Evolutionary conservation across 2,329 filamentous ascomycete species (phyloP).

Genomic region (Colletotrichum falcatum): DNA sequence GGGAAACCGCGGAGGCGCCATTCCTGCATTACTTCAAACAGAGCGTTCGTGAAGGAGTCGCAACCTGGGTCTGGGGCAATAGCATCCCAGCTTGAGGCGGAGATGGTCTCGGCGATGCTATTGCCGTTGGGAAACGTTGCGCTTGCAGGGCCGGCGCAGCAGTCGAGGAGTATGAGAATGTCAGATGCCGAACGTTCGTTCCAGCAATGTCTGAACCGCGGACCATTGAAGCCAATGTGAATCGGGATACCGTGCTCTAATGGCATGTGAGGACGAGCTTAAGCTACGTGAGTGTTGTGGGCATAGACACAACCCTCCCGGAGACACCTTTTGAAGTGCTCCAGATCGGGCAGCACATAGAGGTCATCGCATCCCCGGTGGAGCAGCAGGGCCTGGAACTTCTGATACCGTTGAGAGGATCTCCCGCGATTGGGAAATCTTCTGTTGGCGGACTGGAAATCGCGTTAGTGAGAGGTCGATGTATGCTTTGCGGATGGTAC

Average conservation of each 20-base stretch:
- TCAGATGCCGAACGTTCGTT: slow-evolving; percentile 69
- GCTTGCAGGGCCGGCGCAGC: slow-evolving; percentile 70
- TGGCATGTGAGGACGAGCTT: slow-evolving; percentile 3
- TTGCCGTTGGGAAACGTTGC: slow-evolving; percentile 69
- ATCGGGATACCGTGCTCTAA: slow-evolving; percentile 61
- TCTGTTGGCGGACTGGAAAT: slow-evolving; percentile 63
- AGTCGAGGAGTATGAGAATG: slow-evolving; percentile 69
- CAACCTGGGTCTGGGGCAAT: slow-evolving; percentile 70
- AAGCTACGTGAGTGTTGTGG: background rate
- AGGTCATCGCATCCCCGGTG: slow-evolving; percentile 70
- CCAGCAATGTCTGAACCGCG: slow-evolving; percentile 69
- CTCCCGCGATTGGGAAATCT: slow-evolving; percentile 68
- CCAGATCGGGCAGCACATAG: slow-evolving; percentile 68
- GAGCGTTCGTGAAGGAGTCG: slow-evolving; percentile 69
- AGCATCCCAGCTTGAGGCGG: slow-evolving; percentile 71
- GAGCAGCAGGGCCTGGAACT: slow-evolving; percentile 65
- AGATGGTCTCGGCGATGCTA: slow-evolving; percentile 72
- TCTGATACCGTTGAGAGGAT: slow-evolving; percentile 65
- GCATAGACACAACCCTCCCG: slow-evolving; percentile 67
- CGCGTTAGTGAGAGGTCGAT: background rate
- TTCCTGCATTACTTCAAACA: slow-evolving; percentile 70
- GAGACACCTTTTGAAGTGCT: slow-evolving; percentile 67
- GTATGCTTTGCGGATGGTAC: background rate
- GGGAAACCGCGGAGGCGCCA: slow-evolving; percentile 68
- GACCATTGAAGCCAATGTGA: slow-evolving; percentile 72